Evolutionary conservation across 208 protist genomes (phyloP), one percentile per base, ranked within the genome.

Genomic region (Trypanosoma lewisi): DNA sequence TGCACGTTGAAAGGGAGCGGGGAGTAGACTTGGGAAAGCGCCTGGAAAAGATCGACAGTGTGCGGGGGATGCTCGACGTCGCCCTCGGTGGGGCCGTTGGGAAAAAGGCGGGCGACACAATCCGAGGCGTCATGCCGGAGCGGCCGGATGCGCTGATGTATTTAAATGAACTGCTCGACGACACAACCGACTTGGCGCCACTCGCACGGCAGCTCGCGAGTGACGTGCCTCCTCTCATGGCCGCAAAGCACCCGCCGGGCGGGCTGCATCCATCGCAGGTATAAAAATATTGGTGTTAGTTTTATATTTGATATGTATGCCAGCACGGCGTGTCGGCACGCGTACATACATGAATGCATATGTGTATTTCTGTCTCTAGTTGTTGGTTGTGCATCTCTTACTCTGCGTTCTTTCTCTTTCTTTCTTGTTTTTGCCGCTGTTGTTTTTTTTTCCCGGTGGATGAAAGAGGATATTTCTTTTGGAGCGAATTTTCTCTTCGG

Each of bases 11-110:
- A 62, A 53, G 71, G 21, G 67, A 95, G 57, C 83, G 84, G 16
- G 89, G 89, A 19, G 65, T 95, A 11, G 86, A 93, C 60, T 72
- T 95, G 5, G 89, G 89, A 45, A 95, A 95, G 70, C 70, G 69
- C 30, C 67, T 78, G 9, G 86, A 95, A 70, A 93, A 93, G 69
- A 84, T 93, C 53, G 71, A 82, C 51, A 73, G 59, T 23, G 83
- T 92, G 52, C 77, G 85, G 7, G 78, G 83, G 49, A 95, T 95
- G 89, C 73, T 93, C 12, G 86, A 93, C 49, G 67, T 95, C 8
- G 89, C 86, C 2, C 75, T 93, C 7, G 89, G 89, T 41, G 89
- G 89, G 2, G 78, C 87, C 12, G 73, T 91, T 12, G 89, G 85
- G 7, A 78, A 78, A 59, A 86, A 84, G 67, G 76, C 86, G 8